phyloP scores from a whole-genome alignment of 805 yeast genomes.

The Ogataea populi-albae region DNA sequence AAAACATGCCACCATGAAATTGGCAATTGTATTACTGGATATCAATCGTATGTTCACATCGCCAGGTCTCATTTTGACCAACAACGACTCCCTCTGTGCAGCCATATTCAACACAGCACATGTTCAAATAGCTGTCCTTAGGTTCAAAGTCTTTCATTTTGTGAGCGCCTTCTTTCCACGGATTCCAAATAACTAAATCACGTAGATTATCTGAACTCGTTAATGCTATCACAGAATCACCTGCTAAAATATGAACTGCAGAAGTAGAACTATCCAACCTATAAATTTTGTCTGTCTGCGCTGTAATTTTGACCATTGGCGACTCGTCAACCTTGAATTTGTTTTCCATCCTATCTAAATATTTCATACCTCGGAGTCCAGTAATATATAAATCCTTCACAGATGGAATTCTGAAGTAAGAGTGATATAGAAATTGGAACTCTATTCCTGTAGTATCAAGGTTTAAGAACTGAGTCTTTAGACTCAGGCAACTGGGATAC shows the following conservation, averaged over 20 bases:
- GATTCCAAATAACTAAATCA: constrained; percentile 23
- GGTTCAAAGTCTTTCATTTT: constrained; percentile 21
- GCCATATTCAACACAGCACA: constrained; percentile 24
- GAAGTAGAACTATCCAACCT: constrained; percentile 3
- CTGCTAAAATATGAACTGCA: constrained; percentile 17
- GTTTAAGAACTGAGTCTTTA: constrained; percentile 10
- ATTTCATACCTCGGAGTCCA: constrained; percentile 15
- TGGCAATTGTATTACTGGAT: too few species aligned
- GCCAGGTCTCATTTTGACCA: constrained; percentile 13
- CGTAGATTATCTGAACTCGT: constrained; percentile 11
- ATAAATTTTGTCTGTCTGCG: constrained; percentile 17
- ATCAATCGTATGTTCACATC: constrained; percentile 13
- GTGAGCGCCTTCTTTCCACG: constrained; percentile 16
- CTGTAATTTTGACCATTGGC: constrained; percentile 17
- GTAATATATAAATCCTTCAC: constrained; percentile 20
- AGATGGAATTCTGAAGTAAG: constrained; percentile 18
- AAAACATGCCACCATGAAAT: too few species aligned
- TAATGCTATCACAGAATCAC: constrained; percentile 13
- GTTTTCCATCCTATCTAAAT: constrained; percentile 12
- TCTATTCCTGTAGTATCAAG: constrained; percentile 12
- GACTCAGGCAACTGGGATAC: constrained; percentile 5
- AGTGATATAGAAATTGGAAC: constrained; percentile 21
- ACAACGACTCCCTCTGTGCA: constrained; percentile 13
- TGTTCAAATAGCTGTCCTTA: constrained; percentile 14
- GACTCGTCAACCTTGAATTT: constrained; percentile 5